phyloP scores from a whole-genome alignment of 129 eudicot species.

The Arctium minus region DNA sequence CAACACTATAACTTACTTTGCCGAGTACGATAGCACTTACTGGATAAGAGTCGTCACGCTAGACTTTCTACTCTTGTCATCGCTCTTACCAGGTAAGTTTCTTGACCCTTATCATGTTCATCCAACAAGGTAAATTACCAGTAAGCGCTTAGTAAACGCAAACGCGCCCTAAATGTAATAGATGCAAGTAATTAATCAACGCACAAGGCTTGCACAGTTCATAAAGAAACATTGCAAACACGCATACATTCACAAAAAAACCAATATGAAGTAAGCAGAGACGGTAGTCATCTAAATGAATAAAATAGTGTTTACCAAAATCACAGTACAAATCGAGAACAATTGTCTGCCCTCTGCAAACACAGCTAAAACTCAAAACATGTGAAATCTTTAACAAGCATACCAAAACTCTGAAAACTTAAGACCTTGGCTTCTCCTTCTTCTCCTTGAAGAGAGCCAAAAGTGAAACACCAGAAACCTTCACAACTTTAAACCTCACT shows the following conservation, averaged over 20 bases:
- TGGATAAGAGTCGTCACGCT: too few relatives aligned
- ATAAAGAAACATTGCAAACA: not conserved
- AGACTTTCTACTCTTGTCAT: too few relatives aligned
- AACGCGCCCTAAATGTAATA: too few relatives aligned
- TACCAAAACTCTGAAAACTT: not conserved
- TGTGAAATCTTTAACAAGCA: slow-evolving; percentile 20
- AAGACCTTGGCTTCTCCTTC: slow-evolving; percentile 73
- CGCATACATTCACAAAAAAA: not conserved
- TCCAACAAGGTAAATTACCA: too few relatives aligned
- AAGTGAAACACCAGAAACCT: slow-evolving; percentile 69
- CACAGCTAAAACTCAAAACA: slow-evolving; percentile 22
- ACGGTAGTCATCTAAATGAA: slow-evolving; percentile 20
- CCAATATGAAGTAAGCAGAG: not conserved
- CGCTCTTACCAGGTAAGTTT: too few relatives aligned
- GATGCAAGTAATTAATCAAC: not conserved
- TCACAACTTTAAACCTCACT: slow-evolving; percentile 68
- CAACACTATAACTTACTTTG: too few relatives aligned
- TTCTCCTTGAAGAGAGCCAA: slow-evolving; percentile 66
- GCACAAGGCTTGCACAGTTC: too few relatives aligned
- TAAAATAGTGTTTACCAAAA: slow-evolving; percentile 24
- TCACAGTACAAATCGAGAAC: slow-evolving; percentile 23
- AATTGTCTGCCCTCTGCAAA: slow-evolving; percentile 23
- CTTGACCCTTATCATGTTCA: too few relatives aligned
- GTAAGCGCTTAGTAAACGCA: too few relatives aligned
- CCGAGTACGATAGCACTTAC: too few relatives aligned